These are phyloP conservation scores for Eucalyptus globulus DNA, from an alignment of 345 rosid species.

Conservation along the genomic window DNA sequence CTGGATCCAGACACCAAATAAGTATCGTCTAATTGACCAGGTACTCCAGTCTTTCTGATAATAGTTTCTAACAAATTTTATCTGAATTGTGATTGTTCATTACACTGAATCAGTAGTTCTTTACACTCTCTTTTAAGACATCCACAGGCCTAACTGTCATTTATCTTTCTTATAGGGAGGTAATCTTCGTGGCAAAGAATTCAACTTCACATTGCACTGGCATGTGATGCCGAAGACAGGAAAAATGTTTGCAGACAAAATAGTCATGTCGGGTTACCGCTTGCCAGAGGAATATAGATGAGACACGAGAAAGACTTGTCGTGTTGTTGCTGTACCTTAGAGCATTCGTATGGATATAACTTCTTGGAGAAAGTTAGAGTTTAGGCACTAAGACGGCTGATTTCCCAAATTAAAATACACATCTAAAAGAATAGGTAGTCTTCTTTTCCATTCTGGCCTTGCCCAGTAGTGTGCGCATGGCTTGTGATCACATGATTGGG, in stretches of 20 bases:
- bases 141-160: neutral
- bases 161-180: constrained; percentile 39
- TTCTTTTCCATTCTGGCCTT: neutral
- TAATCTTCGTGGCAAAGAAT: constrained; percentile 68
- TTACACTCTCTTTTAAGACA: neutral
- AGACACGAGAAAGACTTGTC: neutral
- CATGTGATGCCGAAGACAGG: constrained; percentile 97
- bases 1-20: constrained; percentile 63
- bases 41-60: constrained; percentile 7
- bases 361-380: neutral
- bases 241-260: constrained; percentile 74
- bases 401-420: neutral
- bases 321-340: neutral
- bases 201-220: constrained; percentile 91
- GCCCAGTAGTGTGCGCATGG: neutral
- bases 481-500: neutral
- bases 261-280: constrained; percentile 63
- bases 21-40: constrained; percentile 94
- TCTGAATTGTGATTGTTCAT: neutral
- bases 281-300: constrained; percentile 70
- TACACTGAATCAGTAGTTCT: neutral
- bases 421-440: neutral
- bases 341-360: neutral
- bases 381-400: neutral
- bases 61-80: neutral